Percentiles rank a stretch among this genome's conserved stretches.
phyloP scores from a whole-genome alignment of 164 flowering plant species.

The Hamamelis virginiana region DNA sequence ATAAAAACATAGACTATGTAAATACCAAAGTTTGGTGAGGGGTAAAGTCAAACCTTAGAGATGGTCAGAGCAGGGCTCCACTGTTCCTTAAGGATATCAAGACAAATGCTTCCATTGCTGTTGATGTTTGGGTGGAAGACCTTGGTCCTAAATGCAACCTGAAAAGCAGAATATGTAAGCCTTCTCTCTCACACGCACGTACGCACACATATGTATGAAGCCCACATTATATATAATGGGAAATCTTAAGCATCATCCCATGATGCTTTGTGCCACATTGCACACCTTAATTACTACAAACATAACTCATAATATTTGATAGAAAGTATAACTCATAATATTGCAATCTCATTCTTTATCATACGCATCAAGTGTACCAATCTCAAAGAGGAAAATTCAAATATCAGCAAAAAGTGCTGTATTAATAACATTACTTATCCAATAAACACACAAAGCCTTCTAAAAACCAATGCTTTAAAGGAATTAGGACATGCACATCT shows the following conservation, averaged over 20 bases:
- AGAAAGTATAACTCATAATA: too few relatives aligned
- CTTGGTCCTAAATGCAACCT: conserved; percentile 38
- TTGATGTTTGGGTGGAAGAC: conserved; percentile 37
- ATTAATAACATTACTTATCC: too few relatives aligned
- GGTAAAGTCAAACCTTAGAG: conserved; percentile 22
- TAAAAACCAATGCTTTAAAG: too few relatives aligned
- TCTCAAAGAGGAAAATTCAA: not conserved
- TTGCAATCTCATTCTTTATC: not conserved
- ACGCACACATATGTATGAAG: not conserved
- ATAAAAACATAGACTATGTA: not conserved
- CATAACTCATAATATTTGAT: too few relatives aligned
- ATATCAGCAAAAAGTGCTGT: too few relatives aligned
- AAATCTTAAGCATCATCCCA: not conserved
- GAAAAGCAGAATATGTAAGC: not conserved
- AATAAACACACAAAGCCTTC: too few relatives aligned
- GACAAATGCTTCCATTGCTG: conserved; percentile 38
- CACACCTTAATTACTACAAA: too few relatives aligned
- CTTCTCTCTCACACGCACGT: not conserved
- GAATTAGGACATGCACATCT: too few relatives aligned
- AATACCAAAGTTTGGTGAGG: not conserved
- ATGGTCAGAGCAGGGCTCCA: conserved; percentile 37
- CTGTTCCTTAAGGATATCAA: conserved; percentile 35
- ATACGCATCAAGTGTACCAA: not conserved
- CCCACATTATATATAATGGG: not conserved
- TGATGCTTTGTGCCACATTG: too few relatives aligned